These are phyloP conservation scores for Neopestalotiopsis rosae DNA, from an alignment of 2,329 filamentous ascomycete species.

Conservation along the genomic window DNA sequence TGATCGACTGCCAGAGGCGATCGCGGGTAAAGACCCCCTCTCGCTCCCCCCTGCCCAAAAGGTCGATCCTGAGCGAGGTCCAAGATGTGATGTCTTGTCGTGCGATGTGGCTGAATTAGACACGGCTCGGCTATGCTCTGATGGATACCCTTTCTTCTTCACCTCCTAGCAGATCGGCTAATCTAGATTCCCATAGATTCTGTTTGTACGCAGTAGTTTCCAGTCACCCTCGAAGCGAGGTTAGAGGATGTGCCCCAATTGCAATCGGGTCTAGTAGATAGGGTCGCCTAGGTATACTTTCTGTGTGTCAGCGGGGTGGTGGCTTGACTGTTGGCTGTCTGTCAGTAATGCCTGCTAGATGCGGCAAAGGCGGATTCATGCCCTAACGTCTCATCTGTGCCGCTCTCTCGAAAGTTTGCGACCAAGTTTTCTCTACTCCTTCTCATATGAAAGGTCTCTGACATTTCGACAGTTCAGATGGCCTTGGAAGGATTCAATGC, in stretches of 20 bases:
- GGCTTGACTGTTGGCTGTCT: neutral
- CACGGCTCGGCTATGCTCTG: neutral
- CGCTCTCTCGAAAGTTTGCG: neutral
- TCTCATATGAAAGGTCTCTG: neutral
- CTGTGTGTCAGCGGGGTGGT: neutral
- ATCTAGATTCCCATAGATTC: neutral
- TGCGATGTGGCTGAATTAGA: slow-evolving; percentile 8
- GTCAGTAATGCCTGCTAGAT: neutral
- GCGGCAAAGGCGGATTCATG: neutral
- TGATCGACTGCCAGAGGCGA: neutral
- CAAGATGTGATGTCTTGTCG: slow-evolving; percentile 6
- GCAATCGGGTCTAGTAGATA: neutral
- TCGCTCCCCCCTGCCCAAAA: neutral
- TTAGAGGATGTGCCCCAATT: neutral
- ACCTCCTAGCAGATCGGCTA: neutral
- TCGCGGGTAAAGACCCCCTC: neutral
- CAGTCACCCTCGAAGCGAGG: neutral
- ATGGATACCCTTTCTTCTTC: neutral
- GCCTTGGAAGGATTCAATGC: neutral
- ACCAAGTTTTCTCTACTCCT: neutral
- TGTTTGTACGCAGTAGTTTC: neutral
- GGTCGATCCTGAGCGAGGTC: neutral
- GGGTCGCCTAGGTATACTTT: neutral
- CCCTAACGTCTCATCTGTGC: neutral
- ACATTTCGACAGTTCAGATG: neutral